phyloP scores from a whole-genome alignment of 768 basidiomycete genomes.

The Paxillus ammoniavirescens region DNA sequence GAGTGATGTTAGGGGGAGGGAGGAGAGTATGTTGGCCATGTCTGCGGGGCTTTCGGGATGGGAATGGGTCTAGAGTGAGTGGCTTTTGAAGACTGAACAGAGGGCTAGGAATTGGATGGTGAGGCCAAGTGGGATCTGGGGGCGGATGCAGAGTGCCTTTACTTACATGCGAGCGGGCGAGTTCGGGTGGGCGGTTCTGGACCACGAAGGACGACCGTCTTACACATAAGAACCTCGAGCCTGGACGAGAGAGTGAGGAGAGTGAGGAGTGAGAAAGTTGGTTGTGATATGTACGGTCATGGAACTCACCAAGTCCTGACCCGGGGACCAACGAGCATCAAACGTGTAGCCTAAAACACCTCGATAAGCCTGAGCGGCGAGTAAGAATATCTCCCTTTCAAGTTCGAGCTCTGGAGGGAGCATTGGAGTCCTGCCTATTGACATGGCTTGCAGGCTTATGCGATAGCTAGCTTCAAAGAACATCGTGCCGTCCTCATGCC shows the following conservation, averaged over 20 bases:
- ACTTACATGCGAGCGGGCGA: slow-evolving; percentile 11
- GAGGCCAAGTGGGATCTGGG: slow-evolving; percentile 5
- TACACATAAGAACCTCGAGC: slow-evolving; percentile 21
- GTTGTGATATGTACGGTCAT: neutral
- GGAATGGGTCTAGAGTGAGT: slow-evolving; percentile 16
- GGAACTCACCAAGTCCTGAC: slow-evolving; percentile 15
- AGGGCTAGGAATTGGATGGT: slow-evolving; percentile 4
- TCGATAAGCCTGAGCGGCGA: slow-evolving; percentile 7
- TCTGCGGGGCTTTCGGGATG: neutral
- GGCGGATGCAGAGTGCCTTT: slow-evolving; percentile 17
- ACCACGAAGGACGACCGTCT: slow-evolving; percentile 12
- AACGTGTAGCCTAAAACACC: slow-evolving; percentile 3
- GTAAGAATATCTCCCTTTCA: slow-evolving; percentile 18
- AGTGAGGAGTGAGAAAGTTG: neutral
- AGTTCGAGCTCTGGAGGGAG: slow-evolving; percentile 22
- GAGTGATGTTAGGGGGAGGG: slow-evolving; percentile 15
- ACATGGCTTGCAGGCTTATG: no score
- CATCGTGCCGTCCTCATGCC: no score
- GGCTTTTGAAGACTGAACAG: slow-evolving; percentile 11
- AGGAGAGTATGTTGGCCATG: slow-evolving; percentile 1
- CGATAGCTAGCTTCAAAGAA: no score
- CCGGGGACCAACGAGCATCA: slow-evolving; percentile 18
- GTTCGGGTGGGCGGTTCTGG: slow-evolving; percentile 5
- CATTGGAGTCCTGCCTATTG: no score
- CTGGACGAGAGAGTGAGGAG: neutral